Evolutionary conservation across 495 filamentous ascomycete species (phyloP), one percentile per base, ranked within the genome.

Genomic region (Geopyxis carbonaria): DNA sequence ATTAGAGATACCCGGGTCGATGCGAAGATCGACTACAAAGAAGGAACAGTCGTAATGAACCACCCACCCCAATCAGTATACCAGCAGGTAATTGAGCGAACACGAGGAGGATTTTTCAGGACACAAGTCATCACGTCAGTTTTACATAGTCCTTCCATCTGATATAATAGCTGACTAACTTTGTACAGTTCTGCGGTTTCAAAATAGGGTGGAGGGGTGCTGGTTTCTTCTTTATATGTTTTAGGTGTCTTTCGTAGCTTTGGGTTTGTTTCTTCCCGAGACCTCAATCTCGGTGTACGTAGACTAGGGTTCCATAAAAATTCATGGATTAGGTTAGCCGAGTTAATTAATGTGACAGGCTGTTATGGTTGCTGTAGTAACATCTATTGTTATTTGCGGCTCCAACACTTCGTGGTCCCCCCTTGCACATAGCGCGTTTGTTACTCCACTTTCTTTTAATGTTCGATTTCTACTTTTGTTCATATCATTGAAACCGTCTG

Each of bases 21-120:
- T 53, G 89, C 91, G 45, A 97, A 97, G 72, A 91, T 97, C 48
- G 89, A 97, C 60, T 95, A 93, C 64, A 80, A 95, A 66, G 83
- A 86, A 50, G 89, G 89, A 49, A 97, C 89, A 28, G 89, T 97
- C 20, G 75, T 97, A 43, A 97, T 97, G 89, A 97, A 97, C 65
- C 89, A 97, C 64, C 89, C 89, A 31, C 86, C 89, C 14, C 84
- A 85, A 64, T 91, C 80, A 20, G 87, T 97, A 38, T 95, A 95
- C 65, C 89, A 97, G 65, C 89, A 97, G 61, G 89, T 95, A 47
- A 94, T 94, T 55, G 86, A 94, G 68, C 69, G 77, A 61, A 94
- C 86, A 24, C 89, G 89, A 71, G 86, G 85, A 49, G 83, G 80
- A 36, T 89, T 91, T 68, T 89, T 92, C 68, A 66, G 83, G 54